Conservation (phyloP, 306 rosid genomes). For the Alnus glutinosa region DNA sequence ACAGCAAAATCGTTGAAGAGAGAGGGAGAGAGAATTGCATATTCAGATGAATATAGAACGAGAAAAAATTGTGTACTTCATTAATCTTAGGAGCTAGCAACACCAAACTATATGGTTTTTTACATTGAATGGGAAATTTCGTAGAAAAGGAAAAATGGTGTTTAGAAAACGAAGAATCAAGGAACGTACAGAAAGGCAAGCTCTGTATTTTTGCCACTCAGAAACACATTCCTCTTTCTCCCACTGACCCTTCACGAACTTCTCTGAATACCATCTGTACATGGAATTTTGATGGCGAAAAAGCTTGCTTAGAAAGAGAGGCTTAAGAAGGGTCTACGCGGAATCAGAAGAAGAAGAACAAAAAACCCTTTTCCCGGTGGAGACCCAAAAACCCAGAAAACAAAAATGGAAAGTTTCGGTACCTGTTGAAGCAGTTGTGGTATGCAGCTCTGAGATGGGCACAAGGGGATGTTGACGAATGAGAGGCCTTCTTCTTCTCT, state of each 20-base stretch:
- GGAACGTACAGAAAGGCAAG: slow-evolving; percentile 71
- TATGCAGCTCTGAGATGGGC: slow-evolving; percentile 72
- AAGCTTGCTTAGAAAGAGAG: slow-evolving; percentile 8
- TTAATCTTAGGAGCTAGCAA: not conserved
- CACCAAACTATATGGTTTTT: not conserved
- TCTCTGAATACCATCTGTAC: slow-evolving; percentile 75
- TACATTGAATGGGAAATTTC: not conserved
- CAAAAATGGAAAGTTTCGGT: not conserved
- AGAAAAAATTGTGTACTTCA: not conserved
- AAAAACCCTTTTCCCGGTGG: not conserved
- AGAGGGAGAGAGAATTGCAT: not conserved
- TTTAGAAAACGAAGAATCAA: not conserved
- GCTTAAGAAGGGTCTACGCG: slow-evolving; percentile 26
- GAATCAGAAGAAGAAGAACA: not conserved
- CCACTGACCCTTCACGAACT: slow-evolving; percentile 72
- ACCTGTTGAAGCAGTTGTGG: slow-evolving; percentile 91
- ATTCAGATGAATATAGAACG: not conserved
- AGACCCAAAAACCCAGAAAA: not conserved
- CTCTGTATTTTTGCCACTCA: slow-evolving; percentile 82
- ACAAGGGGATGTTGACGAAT: slow-evolving; percentile 68
- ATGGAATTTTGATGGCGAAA: not conserved
- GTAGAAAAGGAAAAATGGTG: not conserved
- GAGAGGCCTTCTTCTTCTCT: slow-evolving; percentile 40
- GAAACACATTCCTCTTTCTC: slow-evolving; percentile 68
- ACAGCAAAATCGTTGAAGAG: not conserved